Percentiles rank a stretch among this genome's conserved stretches.
These are phyloP conservation scores for Endothia cerciana DNA, from an alignment of 2,329 filamentous ascomycete genomes.

Conservation along the genomic window DNA sequence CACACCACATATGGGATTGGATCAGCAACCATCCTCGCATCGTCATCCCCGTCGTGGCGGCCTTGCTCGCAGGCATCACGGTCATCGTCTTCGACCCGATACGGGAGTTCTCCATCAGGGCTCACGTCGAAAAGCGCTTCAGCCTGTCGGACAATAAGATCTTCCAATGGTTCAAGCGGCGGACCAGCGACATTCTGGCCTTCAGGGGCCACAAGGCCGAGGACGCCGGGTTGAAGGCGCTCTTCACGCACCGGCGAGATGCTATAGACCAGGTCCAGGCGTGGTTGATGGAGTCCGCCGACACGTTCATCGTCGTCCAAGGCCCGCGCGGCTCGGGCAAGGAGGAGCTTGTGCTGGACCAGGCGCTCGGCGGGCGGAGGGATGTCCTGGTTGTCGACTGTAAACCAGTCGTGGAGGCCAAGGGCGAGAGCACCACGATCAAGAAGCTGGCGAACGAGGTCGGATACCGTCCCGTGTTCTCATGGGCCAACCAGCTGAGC, in stretches of 20 bases:
- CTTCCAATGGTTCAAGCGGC: conserved; percentile 80
- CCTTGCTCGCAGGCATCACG: conserved; percentile 78
- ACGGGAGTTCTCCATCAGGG: conserved; percentile 87
- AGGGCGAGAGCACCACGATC: conserved; percentile 86
- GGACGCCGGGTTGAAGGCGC: conserved; percentile 72
- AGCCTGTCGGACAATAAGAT: conserved; percentile 73
- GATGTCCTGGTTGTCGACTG: conserved; percentile 89
- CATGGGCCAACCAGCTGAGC: conserved; percentile 93
- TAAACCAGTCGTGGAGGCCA: conserved; percentile 88
- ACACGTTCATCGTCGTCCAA: conserved; percentile 93
- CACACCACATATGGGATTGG: conserved; percentile 85
- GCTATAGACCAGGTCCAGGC: conserved; percentile 81
- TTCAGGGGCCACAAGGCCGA: conserved; percentile 62
- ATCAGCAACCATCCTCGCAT: conserved; percentile 83
- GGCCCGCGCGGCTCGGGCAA: conserved; percentile 92
- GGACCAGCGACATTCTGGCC: conserved; percentile 67
- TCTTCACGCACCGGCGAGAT: conserved; percentile 85
- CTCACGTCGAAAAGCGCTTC: conserved; percentile 79
- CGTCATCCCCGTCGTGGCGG: conserved; percentile 81
- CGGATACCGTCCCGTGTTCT: conserved; percentile 91
- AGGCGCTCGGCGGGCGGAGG: conserved; percentile 74
- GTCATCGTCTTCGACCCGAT: conserved; percentile 94
- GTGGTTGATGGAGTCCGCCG: conserved; percentile 85
- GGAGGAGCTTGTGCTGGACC: conserved; percentile 82
- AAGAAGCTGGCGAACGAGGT: conserved; percentile 79